phyloP scores from a whole-genome alignment of 345 rosid species.

The Aquilaria yunnanensis region DNA sequence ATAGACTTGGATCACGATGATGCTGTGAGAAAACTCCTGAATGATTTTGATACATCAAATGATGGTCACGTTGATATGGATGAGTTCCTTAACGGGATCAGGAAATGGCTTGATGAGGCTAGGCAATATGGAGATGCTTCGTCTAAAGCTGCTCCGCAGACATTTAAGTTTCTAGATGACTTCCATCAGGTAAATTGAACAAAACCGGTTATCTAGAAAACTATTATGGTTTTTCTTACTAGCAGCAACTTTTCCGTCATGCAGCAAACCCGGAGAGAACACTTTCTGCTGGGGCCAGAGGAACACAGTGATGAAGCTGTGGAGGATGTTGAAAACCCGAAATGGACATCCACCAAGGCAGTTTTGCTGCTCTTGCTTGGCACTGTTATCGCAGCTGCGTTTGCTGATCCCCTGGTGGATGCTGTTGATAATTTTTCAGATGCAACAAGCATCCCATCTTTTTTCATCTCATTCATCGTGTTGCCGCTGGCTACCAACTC shows the following conservation, averaged over 20 bases:
- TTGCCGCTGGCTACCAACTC: slow-evolving; percentile 86
- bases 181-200: slow-evolving; percentile 42
- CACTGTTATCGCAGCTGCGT: slow-evolving; percentile 73
- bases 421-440: slow-evolving; percentile 79
- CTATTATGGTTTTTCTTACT: slow-evolving; percentile 3
- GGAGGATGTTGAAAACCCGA: slow-evolving; percentile 44
- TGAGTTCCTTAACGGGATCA: slow-evolving; percentile 54
- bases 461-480: slow-evolving; percentile 89
- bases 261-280: slow-evolving; percentile 80
- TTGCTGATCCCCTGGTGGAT: slow-evolving; percentile 98
- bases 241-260: background rate
- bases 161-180: slow-evolving; percentile 38
- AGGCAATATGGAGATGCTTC: slow-evolving; percentile 30
- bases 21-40: slow-evolving; percentile 53
- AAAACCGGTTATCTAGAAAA: background rate
- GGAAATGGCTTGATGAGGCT: slow-evolving; percentile 49
- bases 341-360: slow-evolving; percentile 62
- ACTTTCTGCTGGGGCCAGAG: slow-evolving; percentile 43
- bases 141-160: slow-evolving; percentile 33
- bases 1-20: slow-evolving; percentile 60
- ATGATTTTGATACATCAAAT: slow-evolving; percentile 55
- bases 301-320: slow-evolving; percentile 37
- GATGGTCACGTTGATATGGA: slow-evolving; percentile 27
- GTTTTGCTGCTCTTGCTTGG: slow-evolving; percentile 57
- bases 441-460: slow-evolving; percentile 94